phyloP scores from a whole-genome alignment of 768 basidiomycete genomes.

The Galerina marginata region DNA sequence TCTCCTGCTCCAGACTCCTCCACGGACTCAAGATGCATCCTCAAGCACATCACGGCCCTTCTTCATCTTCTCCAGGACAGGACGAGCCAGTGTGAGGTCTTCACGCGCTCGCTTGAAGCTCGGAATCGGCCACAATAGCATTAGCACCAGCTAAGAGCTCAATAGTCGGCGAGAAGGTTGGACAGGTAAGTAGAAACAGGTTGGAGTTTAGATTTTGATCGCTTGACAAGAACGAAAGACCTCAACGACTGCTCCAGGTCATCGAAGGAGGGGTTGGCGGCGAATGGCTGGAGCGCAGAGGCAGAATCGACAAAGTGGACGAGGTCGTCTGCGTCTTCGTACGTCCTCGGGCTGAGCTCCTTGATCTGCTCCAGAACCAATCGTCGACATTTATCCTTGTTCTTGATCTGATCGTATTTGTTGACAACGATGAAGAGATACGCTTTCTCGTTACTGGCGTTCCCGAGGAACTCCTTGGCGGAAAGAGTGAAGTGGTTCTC shows the following conservation, averaged over 20 bases:
- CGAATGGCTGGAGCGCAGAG: conserved; percentile 67
- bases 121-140: conserved; percentile 80
- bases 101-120: conserved; percentile 73
- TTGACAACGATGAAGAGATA: conserved; percentile 99
- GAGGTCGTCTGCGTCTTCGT: conserved; percentile 88
- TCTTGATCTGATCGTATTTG: conserved; percentile 93
- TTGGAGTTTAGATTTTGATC: conserved; percentile 93
- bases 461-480: conserved; percentile 91
- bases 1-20: conserved; percentile 76
- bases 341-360: conserved; percentile 89
- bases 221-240: conserved; percentile 94
- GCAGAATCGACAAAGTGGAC: conserved; percentile 99
- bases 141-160: conserved; percentile 88
- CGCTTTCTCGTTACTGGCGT: conserved; percentile 95
- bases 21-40: conserved; percentile 71
- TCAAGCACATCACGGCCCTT: conserved; percentile 75
- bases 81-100: conserved; percentile 72
- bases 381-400: conserved; percentile 91
- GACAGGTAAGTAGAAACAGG: conserved; percentile 92
- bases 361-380: conserved; percentile 93
- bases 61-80: conserved; percentile 90
- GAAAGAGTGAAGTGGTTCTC: conserved; percentile 99
- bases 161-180: conserved; percentile 88
- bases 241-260: conserved; percentile 89
- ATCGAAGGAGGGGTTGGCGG: conserved; percentile 75